Base-by-base conservation (phyloP, 2,329 filamentous ascomycete species). In the Colletotrichum neosansevieriae region DNA sequence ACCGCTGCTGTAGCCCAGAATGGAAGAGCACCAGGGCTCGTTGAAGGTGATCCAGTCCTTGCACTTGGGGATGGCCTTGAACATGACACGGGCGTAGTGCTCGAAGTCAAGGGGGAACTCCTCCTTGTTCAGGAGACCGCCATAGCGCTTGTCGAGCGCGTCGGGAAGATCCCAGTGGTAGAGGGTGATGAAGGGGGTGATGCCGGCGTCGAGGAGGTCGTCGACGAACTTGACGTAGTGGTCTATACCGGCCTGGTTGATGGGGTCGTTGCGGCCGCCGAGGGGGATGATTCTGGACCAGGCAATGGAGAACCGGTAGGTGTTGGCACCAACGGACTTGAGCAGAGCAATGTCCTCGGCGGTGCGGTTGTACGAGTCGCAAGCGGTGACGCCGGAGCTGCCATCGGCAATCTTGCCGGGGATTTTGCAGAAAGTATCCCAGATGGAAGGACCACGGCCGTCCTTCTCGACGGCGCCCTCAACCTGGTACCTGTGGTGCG, bases 31-130 rank as follows among this genome's bases (percentile, higher is more conserved):
- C 89, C 92, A 96, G 3, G 94, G 94, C 83, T 97, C 93, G 78
- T 96, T 96, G 82, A 95, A 94, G 29, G 93, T 96, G 78, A 94
- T 93, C 94, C 94, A 97, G 80, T 93, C 86, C 83, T 94, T 93
- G 75, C 94, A 93, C 79, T 90, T 91, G 61, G 89, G 87, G 56
- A 97, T 85, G 1, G 89, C 88, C 76, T 91, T 85, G 82, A 94
- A 97, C 74, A 93, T 84, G 53, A 93, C 84, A 70, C 91, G 89
- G 10, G 93, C 91, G 76, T 94, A 97, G 80, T 91, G 83, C 73
- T 91, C 90, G 76, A 89, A 97, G 81, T 97, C 94, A 67, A 90
- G 86, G 3, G 92, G 89, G 79, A 96, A 97, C 81, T 97, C 93
- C 49, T 89, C 84, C 77, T 92, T 91, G 84, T 94, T 93, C 73